phyloP scores from a whole-genome alignment of 2,329 filamentous ascomycete genomes.

The Venturia nashicola region DNA sequence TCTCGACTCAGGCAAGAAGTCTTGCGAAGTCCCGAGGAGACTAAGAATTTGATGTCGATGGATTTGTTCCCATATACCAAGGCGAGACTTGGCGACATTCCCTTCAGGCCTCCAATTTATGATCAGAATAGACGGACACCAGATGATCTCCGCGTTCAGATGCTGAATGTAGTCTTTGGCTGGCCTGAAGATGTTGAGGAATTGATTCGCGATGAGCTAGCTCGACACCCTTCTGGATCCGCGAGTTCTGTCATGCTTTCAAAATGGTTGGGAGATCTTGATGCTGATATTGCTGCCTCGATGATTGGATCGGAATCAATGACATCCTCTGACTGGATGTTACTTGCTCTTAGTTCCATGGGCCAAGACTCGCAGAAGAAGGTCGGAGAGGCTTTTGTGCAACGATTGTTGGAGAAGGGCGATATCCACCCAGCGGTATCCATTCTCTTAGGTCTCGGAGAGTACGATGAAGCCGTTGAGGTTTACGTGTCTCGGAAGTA shows the following conservation, averaged over 20 bases:
- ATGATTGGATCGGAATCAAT: slow-evolving; percentile 69
- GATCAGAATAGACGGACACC: slow-evolving; percentile 30
- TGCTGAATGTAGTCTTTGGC: slow-evolving; percentile 89
- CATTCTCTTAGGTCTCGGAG: slow-evolving; percentile 83
- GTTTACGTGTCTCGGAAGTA: slow-evolving; percentile 86
- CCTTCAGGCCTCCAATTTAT: slow-evolving; percentile 59
- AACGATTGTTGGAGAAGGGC: slow-evolving; percentile 75
- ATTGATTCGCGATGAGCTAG: slow-evolving; percentile 70
- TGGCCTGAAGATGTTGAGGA: slow-evolving; percentile 79
- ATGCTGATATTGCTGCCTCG: slow-evolving; percentile 67
- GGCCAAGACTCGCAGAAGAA: slow-evolving; percentile 69
- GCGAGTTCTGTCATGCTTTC: slow-evolving; percentile 69
- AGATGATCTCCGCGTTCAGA: slow-evolving; percentile 74
- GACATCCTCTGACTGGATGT: slow-evolving; percentile 93
- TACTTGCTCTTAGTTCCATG: slow-evolving; percentile 82
- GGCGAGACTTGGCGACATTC: slow-evolving; percentile 67
- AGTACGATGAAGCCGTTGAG: slow-evolving; percentile 89
- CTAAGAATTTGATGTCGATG: slow-evolving; percentile 41
- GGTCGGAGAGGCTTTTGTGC: slow-evolving; percentile 79
- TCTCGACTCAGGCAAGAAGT: slow-evolving; percentile 74
- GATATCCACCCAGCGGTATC: slow-evolving; percentile 88
- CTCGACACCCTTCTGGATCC: slow-evolving; percentile 42
- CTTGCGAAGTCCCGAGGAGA: slow-evolving; percentile 62
- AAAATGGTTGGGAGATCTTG: slow-evolving; percentile 85
- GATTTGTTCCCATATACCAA: slow-evolving; percentile 83